Evolutionary conservation across 2,329 filamentous ascomycete species (phyloP).

Genomic region (Chalaropsis thielavioides): DNA sequence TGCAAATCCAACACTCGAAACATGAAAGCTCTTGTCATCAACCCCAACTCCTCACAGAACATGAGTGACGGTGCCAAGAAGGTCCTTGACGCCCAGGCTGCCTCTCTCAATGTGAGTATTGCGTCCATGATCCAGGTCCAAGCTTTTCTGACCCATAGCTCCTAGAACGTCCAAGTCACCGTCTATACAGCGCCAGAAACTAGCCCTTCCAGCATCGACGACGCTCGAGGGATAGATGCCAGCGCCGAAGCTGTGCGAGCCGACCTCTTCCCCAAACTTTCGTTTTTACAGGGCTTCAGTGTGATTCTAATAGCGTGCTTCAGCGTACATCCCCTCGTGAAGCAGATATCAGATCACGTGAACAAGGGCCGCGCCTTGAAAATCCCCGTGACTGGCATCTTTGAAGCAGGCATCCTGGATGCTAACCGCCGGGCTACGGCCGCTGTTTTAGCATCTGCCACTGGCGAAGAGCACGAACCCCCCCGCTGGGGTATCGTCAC

Average conservation of each 20-base stretch:
- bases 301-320: conserved; percentile 83
- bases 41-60: conserved; percentile 59
- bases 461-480: conserved; percentile 23
- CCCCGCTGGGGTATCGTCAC: conserved; percentile 70
- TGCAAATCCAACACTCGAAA: background rate
- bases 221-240: conserved; percentile 49
- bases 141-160: background rate
- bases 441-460: background rate
- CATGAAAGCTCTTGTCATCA: conserved; percentile 51
- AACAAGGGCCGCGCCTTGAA: conserved; percentile 18
- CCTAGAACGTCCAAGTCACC: background rate
- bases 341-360: conserved; percentile 32
- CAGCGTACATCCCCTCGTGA: conserved; percentile 66
- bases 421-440: conserved; percentile 37
- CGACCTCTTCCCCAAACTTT: conserved; percentile 26
- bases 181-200: background rate
- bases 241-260: conserved; percentile 50
- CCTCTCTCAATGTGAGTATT: background rate
- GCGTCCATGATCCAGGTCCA: background rate
- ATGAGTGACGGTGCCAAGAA: conserved; percentile 56
- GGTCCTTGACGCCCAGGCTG: conserved; percentile 18
- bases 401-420: conserved; percentile 63
- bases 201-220: conserved; percentile 59
- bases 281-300: conserved; percentile 35
- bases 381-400: conserved; percentile 61